phyloP scores from a whole-genome alignment of 371 early-diverging fungal species.

The Mortierella sp. region DNA sequence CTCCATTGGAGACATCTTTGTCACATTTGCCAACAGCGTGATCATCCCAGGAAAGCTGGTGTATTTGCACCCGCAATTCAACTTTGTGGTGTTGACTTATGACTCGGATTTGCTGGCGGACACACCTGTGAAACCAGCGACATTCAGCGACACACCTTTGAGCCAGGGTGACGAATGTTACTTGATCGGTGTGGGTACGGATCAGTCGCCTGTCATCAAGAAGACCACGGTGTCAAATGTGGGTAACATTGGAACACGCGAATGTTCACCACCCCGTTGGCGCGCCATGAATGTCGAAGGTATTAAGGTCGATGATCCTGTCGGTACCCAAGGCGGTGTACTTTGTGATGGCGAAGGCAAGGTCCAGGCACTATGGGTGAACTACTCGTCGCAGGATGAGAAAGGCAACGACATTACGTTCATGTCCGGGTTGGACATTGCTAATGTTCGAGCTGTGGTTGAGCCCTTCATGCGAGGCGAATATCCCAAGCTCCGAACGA shows the following conservation, averaged over 20 bases:
- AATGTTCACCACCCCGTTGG: slow-evolving; percentile 69
- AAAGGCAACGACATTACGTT: slow-evolving; percentile 71
- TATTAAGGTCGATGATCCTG: slow-evolving; percentile 78
- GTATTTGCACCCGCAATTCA: slow-evolving; percentile 85
- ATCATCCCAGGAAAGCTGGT: slow-evolving; percentile 77
- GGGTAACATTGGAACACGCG: slow-evolving; percentile 67
- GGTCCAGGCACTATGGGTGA: slow-evolving; percentile 82
- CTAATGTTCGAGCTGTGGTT: slow-evolving; percentile 55
- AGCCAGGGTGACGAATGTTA: slow-evolving; percentile 68
- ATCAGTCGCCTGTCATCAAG: slow-evolving; percentile 63
- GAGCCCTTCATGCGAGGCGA: slow-evolving; percentile 55
- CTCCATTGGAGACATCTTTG: slow-evolving; percentile 74
- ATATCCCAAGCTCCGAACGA: slow-evolving; percentile 60
- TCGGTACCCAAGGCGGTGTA: slow-evolving; percentile 69
- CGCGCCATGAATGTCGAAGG: slow-evolving; percentile 82
- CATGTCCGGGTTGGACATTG: slow-evolving; percentile 69
- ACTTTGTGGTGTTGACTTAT: slow-evolving; percentile 82
- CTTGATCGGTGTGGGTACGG: slow-evolving; percentile 73
- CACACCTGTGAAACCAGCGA: slow-evolving; percentile 70
- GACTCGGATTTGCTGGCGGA: slow-evolving; percentile 69
- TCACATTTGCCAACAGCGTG: slow-evolving; percentile 83
- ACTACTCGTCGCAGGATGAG: slow-evolving; percentile 74
- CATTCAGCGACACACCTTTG: slow-evolving; percentile 62
- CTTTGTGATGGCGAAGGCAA: slow-evolving; percentile 72
- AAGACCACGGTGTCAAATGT: slow-evolving; percentile 65